These are phyloP conservation scores for Fomitopsis palustris DNA, from an alignment of 1,284 basidiomycete genomes.

Conservation along the genomic window DNA sequence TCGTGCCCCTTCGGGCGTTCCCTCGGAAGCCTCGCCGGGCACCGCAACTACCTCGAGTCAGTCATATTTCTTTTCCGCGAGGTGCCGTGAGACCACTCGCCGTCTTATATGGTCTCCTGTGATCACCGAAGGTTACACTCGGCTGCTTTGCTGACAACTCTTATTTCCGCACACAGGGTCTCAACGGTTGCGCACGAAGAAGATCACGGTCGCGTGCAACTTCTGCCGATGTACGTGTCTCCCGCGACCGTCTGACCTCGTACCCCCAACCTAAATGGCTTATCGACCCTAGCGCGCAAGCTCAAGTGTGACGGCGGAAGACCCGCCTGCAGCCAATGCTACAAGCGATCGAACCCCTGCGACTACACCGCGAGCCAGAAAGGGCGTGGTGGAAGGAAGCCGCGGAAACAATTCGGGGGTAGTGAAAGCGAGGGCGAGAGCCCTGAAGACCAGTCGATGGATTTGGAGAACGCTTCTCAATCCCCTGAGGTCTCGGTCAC, in stretches of 20 bases:
- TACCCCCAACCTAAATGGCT: conserved; percentile 2
- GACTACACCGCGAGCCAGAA: conserved; percentile 77
- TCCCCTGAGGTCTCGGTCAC: conserved; percentile 56
- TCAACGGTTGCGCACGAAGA: conserved; percentile 59
- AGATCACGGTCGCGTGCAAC: conserved; percentile 81
- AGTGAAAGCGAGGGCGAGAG: conserved; percentile 64
- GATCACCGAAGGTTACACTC: not conserved
- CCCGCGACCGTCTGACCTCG: not conserved
- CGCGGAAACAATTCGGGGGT: conserved; percentile 51
- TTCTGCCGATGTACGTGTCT: conserved; percentile 73
- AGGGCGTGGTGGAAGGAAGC: conserved; percentile 55
- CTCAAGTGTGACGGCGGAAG: conserved; percentile 80
- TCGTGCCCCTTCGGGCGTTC: conserved; percentile 13
- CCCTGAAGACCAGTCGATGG: conserved; percentile 41
- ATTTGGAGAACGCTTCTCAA: conserved; percentile 48
- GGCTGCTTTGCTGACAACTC: conserved; percentile 13
- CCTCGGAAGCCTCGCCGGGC: conserved; percentile 30
- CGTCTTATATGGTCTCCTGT: conserved; percentile 6
- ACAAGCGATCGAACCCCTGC: conserved; percentile 69
- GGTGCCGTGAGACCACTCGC: conserved; percentile 4
- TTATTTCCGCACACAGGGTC: conserved; percentile 32
- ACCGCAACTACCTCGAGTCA: conserved; percentile 29
- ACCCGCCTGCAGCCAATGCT: conserved; percentile 74
- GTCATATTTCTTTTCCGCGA: conserved; percentile 14
- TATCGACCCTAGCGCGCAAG: conserved; percentile 56